Evolutionary conservation across 306 rosid species (phyloP).

Genomic region (Rosa persica): DNA sequence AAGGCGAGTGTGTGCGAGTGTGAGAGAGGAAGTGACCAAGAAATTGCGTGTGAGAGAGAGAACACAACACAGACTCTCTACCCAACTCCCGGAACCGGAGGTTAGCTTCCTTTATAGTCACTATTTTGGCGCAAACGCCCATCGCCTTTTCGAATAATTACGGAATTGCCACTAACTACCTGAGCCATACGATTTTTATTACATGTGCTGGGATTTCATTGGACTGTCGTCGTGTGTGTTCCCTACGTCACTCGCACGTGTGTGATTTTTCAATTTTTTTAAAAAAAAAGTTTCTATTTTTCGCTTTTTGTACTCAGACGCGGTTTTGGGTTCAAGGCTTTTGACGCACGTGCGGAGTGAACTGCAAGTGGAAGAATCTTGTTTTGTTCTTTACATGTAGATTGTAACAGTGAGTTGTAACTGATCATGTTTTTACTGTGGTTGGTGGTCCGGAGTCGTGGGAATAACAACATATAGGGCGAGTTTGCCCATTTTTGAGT

Average conservation of each 20-base stretch:
- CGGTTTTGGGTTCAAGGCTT: too few species aligned
- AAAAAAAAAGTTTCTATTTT: neutral
- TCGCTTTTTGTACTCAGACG: too few species aligned
- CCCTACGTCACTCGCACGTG: neutral
- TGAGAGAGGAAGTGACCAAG: constrained; percentile 23
- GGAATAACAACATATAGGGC: too few species aligned
- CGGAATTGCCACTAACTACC: constrained; percentile 19
- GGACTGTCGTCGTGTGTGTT: neutral
- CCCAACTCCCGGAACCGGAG: constrained; percentile 24
- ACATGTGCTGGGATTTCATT: constrained; percentile 5
- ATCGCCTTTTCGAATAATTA: neutral
- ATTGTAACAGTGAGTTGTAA: too few species aligned
- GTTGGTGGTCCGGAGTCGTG: too few species aligned
- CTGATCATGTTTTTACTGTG: too few species aligned
- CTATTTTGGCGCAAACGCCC: neutral
- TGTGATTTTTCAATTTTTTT: neutral
- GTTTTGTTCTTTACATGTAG: too few species aligned
- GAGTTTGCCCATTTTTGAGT: too few species aligned
- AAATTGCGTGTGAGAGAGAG: constrained; percentile 17
- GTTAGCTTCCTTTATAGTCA: neutral
- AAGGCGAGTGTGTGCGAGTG: neutral
- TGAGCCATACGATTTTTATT: constrained; percentile 1
- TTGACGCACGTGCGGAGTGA: too few species aligned
- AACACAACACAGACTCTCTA: constrained; percentile 17
- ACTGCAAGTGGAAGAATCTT: too few species aligned